Evolutionary conservation across 192 early-diverging fungal species (phyloP), one percentile per base, ranked within the genome.

Genomic region (Jimgerdemannia lactiflua): DNA sequence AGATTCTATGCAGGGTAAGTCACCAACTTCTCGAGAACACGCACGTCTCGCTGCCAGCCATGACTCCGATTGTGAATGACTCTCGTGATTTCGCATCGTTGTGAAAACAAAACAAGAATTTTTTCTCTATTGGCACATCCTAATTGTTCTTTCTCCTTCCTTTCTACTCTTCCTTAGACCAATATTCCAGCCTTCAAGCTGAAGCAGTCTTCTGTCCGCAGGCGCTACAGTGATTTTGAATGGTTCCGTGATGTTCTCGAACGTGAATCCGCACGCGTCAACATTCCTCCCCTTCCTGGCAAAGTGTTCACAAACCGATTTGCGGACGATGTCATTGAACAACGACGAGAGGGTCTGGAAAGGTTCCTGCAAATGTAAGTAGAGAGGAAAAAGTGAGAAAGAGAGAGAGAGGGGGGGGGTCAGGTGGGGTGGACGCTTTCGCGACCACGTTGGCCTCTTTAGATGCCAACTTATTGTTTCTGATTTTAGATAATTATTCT

Each of bases 171-270:
- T 70, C 65, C 68, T 10, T 80, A 94, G 91, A 98, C 96, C 42
- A 99, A 98, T 81, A 96, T 99, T 67, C 98, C 98, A 4, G 92
- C 93, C 4, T 99, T 98, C 90, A 98, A 98, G 80, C 72, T 94
- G 65, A 93, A 91, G 67, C 74, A 86, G 59, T 96, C 95, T 3
- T 78, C 83, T 42, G 97, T 98, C 44, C 91, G 97, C 39, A 86
- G 98, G 77, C 89, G 98, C 41, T 99, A 98, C 85, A 94, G 92
- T 79, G 98, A 99, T 75, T 99, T 99, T 84, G 98, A 98, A 85
- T 99, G 98, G 98, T 95, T 98, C 85, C 86, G 94, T 65, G 96
- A 99, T 82, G 92, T 92, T 70, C 85, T 99, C 70, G 96, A 97
- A 81, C 85, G 95, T 39, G 97, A 99, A 83, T 91, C 89, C 18